Evolutionary conservation across 768 basidiomycete genomes (phyloP).

Genomic region (Pleurotus citrinopileatus): DNA sequence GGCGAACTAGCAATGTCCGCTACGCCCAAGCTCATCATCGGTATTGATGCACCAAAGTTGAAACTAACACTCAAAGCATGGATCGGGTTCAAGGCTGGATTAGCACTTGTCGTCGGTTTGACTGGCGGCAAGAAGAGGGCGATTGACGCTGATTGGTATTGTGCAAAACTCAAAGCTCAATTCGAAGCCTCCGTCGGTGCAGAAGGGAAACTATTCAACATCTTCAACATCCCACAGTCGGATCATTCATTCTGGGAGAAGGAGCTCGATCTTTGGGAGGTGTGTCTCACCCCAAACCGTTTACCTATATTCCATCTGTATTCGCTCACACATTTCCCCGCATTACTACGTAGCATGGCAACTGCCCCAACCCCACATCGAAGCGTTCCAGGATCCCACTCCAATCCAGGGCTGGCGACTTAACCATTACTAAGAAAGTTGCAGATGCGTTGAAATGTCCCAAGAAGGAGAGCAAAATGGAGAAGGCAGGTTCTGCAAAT

Average conservation of each 20-base stretch:
- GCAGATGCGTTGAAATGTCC: neutral
- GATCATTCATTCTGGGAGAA: neutral
- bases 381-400: neutral
- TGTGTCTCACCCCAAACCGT: neutral
- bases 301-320: too few relatives aligned
- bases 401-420: neutral
- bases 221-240: neutral
- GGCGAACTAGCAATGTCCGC: neutral
- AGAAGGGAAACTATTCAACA: neutral
- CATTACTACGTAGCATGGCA: neutral
- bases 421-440: neutral
- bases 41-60: neutral
- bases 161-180: neutral
- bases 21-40: neutral
- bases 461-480: conserved; percentile 4
- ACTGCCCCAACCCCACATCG: neutral
- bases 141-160: neutral
- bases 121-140: neutral
- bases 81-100: neutral
- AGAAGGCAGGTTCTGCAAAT: neutral
- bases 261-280: conserved; percentile 1
- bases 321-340: neutral
- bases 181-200: neutral
- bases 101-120: neutral
- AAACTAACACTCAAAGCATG: neutral